Evolutionary conservation across 768 basidiomycete genomes (phyloP).

Genomic region (Cystofilobasidium capitatum): DNA sequence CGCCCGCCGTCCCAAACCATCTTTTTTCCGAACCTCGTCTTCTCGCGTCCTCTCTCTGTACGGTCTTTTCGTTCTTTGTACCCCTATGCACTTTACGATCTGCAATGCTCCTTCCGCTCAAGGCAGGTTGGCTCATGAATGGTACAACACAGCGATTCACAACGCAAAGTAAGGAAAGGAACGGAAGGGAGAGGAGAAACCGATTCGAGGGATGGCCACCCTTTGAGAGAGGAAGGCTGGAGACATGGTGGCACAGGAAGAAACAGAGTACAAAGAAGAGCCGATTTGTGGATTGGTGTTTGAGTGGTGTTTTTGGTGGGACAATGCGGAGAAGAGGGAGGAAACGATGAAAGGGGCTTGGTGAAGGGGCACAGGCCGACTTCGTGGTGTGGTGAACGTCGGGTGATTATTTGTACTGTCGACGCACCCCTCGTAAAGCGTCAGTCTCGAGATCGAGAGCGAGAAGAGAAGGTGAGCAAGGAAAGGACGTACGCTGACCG

Average conservation of each 20-base stretch:
- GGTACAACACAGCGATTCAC: background rate
- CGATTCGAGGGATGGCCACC: no score
- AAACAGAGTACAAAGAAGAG: no score
- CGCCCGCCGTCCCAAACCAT: no score
- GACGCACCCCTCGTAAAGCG: background rate
- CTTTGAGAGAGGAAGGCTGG: no score
- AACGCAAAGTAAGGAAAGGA: background rate
- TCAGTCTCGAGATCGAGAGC: background rate
- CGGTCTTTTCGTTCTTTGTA: background rate
- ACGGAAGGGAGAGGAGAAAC: background rate
- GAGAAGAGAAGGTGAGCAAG: background rate
- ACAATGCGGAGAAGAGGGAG: no score
- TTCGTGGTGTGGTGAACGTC: no score
- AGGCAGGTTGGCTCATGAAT: background rate
- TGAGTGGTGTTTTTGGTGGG: no score
- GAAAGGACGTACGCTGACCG: background rate
- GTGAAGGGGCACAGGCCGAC: no score
- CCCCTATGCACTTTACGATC: background rate
- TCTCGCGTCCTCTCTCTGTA: background rate
- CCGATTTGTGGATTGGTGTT: no score
- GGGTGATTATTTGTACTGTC: background rate
- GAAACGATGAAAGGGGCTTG: no score
- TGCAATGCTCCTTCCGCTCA: background rate
- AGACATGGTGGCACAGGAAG: no score
- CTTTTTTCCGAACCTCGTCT: background rate